phyloP scores from a whole-genome alignment of 305 asterid species.

The Solanum chacoense region DNA sequence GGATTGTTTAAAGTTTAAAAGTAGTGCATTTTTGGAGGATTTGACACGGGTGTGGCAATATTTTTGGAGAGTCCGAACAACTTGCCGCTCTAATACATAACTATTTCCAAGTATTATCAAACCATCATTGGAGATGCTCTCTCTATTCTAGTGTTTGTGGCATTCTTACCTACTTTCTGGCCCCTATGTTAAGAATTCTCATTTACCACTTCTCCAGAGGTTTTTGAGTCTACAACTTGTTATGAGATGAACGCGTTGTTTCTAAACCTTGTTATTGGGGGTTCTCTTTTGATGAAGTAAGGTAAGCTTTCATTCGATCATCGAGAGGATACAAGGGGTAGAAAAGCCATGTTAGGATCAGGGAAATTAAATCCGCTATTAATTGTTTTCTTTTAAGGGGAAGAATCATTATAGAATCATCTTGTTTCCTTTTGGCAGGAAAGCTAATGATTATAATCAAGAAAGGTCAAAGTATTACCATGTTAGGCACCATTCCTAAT shows the following conservation, averaged over 20 bases:
- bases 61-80: not conserved
- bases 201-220: not conserved
- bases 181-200: not conserved
- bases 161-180: not conserved
- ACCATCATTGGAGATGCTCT: not conserved
- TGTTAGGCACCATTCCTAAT: not conserved
- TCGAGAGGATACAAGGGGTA: not conserved
- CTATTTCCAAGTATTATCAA: not conserved
- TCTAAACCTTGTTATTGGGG: not conserved
- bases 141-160: not conserved
- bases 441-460: not conserved
- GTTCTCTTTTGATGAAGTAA: not conserved
- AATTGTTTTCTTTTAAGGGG: not conserved
- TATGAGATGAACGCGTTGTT: not conserved
- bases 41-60: not conserved
- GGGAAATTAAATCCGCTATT: not conserved
- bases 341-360: not conserved
- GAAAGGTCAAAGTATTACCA: not conserved
- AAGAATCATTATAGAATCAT: not conserved
- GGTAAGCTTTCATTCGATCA: not conserved
- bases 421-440: not conserved
- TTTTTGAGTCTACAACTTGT: not conserved
- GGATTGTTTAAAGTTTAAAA: not conserved
- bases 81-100: not conserved
- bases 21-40: not conserved